These are phyloP conservation scores for Aspergillus wentii DNA, from an alignment of 495 filamentous ascomycete genomes.

Conservation along the genomic window DNA sequence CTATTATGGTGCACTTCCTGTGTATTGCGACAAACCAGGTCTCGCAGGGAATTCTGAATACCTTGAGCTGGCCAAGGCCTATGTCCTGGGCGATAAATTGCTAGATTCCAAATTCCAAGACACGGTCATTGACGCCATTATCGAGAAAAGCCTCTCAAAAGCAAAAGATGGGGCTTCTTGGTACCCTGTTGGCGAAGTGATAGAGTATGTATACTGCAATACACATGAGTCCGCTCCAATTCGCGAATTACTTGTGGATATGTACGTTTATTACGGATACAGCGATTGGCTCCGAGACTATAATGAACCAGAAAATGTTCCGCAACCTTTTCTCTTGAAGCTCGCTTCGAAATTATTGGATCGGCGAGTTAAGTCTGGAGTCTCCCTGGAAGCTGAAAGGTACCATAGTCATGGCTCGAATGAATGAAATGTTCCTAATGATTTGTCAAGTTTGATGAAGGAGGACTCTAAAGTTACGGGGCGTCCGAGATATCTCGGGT, in stretches of 20 bases:
- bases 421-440: too few species aligned
- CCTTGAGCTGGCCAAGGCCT: constrained; percentile 1
- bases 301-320: too few species aligned
- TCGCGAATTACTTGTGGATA: constrained; percentile 3
- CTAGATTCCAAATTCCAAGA: not conserved
- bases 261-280: not conserved
- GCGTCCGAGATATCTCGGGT: too few species aligned
- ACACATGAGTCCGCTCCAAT: not conserved
- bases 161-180: not conserved
- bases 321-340: not conserved
- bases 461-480: too few species aligned
- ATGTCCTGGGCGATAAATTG: constrained; percentile 3
- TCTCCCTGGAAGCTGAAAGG: not conserved
- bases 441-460: too few species aligned
- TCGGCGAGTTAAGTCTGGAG: not conserved
- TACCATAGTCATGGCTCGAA: too few species aligned
- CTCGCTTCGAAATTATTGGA: not conserved
- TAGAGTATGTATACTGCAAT: not conserved
- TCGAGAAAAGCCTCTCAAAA: not conserved
- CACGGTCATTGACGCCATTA: not conserved
- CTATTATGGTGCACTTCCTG: constrained; percentile 2
- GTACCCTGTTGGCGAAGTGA: not conserved
- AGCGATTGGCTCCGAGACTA: too few species aligned
- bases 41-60: not conserved
- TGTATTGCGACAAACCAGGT: not conserved